Evolutionary conservation across 495 filamentous ascomycete genomes (phyloP).

Genomic region (Astrothelium subdiscretum): DNA sequence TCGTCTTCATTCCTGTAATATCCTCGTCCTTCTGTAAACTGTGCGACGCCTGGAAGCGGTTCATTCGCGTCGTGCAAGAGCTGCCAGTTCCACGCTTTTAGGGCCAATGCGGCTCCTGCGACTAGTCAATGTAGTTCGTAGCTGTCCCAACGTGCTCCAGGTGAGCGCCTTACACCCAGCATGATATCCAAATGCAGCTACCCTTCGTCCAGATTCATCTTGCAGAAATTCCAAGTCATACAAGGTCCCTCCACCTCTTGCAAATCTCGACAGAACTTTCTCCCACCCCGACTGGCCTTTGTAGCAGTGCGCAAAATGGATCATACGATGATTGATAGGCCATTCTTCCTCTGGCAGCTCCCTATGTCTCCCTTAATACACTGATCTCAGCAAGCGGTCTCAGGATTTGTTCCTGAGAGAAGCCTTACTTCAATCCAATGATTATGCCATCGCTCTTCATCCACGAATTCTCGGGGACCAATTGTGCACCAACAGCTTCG

Average conservation of each 20-base stretch:
- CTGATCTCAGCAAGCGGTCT: neutral
- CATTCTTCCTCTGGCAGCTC: slow-evolving; percentile 84
- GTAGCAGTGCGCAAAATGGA: slow-evolving; percentile 76
- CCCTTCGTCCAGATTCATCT: slow-evolving; percentile 63
- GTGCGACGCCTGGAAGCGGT: slow-evolving; percentile 54
- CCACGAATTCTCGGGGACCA: slow-evolving; percentile 82
- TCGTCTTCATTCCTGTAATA: slow-evolving; percentile 64
- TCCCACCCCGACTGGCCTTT: slow-evolving; percentile 85
- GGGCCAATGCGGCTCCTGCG: slow-evolving; percentile 67
- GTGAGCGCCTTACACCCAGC: slow-evolving; percentile 44
- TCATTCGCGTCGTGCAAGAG: slow-evolving; percentile 51
- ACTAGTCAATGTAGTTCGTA: slow-evolving; percentile 16
- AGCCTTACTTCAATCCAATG: slow-evolving; percentile 57
- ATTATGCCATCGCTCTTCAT: slow-evolving; percentile 68
- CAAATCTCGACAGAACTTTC: slow-evolving; percentile 66
- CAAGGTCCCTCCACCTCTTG: slow-evolving; percentile 69
- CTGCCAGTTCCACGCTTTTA: slow-evolving; percentile 87
- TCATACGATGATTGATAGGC: slow-evolving; percentile 71
- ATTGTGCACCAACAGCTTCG: slow-evolving; percentile 48
- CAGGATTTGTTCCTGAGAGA: neutral
- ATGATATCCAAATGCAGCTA: slow-evolving; percentile 56
- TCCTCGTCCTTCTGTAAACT: slow-evolving; percentile 24
- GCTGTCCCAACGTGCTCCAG: neutral
- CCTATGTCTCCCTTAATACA: neutral
- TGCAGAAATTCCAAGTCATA: slow-evolving; percentile 89